Conservation (phyloP, 2,329 filamentous ascomycete genomes). For the Trichoderma sp. region DNA sequence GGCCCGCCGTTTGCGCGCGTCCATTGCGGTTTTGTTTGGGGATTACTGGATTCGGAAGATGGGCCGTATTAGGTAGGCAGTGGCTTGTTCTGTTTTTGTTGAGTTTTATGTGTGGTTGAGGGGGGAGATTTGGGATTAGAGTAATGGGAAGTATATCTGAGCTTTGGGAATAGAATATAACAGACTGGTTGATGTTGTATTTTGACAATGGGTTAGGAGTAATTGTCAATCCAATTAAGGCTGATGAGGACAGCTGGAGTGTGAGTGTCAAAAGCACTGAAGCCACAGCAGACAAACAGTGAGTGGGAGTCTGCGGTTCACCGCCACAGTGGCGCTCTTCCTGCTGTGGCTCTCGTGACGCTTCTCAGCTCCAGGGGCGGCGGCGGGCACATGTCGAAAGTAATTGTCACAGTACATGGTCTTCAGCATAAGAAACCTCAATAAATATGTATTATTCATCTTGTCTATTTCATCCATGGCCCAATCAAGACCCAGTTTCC, state of each 20-base stretch:
- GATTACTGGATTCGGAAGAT: not conserved
- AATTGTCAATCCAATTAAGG: not conserved
- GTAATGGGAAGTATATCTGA: not conserved
- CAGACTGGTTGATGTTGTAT: not conserved
- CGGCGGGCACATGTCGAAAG: not conserved
- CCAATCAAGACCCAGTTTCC: not conserved
- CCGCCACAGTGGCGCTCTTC: constrained; percentile 14
- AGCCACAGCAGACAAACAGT: not conserved
- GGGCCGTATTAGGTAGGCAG: not conserved
- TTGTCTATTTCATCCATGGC: constrained; percentile 1
- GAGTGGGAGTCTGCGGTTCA: not conserved
- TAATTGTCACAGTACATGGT: not conserved
- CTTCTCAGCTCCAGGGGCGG: not conserved
- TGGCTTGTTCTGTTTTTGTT: not conserved
- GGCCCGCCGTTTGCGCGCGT: constrained; percentile 13
- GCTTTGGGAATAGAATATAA: not conserved
- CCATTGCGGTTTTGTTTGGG: not conserved
- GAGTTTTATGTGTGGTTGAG: not conserved
- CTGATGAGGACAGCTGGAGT: not conserved
- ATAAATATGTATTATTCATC: not conserved
- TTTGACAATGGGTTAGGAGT: not conserved
- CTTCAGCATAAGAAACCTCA: not conserved
- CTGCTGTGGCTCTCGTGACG: not conserved
- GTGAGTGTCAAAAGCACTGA: not conserved
- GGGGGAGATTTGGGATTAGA: not conserved